Base-by-base conservation (phyloP, 805 yeast species). In the Barnettozyma californica region DNA sequence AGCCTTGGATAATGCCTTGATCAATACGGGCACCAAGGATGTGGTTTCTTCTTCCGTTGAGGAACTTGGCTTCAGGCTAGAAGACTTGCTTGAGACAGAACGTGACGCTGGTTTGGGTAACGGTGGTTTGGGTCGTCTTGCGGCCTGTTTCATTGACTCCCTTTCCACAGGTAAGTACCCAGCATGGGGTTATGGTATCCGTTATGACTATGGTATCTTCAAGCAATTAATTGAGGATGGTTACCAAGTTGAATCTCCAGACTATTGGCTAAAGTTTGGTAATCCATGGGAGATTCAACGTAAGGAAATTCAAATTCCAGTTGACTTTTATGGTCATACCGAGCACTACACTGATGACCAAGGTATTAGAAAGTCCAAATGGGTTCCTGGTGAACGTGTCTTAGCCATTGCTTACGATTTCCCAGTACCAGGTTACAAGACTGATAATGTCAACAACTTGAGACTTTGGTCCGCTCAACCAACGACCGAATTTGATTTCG, bases 81-180 rank as follows among this genome's bases (percentile, higher is more conserved):
- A 91, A 68, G 97, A 90, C 59, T 75, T 90, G 26, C 71, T 91
- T 57, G 81, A 82, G 44, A 81, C 86, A 60, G 97, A 90, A 68
- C 94, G 95, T 0, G 97, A 90, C 67, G 96, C 97, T 10, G 97
- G 90, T 23, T 76, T 90, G 47, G 97, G 97, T 61, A 91, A 91
- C 62, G 97, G 97, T 63, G 97, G 97, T 54, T 73, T 90, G 48
- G 97, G 97, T 53, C 80, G 97, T 64, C 74, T 90, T 62, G 97
- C 97, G 20, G 96, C 97, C 19, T 91, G 97, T 68, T 90, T 89
- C 64, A 80, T 90, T 43, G 97, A 91, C 69, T 88, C 96, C 1
- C 71, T 90, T 64, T 80, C 94, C 33, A 82, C 95, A 5, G 84
- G 87, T 55, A 83, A 87, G 66, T 87, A 87, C 66, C 89, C 95